Conservation (phyloP, 768 basidiomycete species). For the Psilocybe azurescens region DNA sequence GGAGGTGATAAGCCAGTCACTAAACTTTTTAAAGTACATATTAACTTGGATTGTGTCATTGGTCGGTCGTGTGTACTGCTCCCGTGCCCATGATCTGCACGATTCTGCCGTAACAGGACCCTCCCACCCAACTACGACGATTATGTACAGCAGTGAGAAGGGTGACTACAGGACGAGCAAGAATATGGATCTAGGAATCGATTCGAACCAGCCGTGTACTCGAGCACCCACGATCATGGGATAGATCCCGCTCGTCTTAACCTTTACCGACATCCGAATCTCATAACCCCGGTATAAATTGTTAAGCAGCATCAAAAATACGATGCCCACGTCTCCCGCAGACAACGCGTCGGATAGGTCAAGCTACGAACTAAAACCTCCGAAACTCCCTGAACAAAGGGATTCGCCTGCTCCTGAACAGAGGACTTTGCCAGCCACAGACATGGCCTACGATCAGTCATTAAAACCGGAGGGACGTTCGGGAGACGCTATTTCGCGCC, state of each 20-base stretch:
- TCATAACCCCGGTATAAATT: slow-evolving; percentile 10
- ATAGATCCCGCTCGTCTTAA: slow-evolving; percentile 15
- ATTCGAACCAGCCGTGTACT: neutral
- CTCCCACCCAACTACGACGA: neutral
- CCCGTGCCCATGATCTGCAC: neutral
- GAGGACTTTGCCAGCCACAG: neutral
- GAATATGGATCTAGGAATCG: neutral
- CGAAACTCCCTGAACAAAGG: neutral
- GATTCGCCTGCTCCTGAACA: neutral
- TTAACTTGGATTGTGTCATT: neutral
- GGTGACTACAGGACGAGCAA: neutral
- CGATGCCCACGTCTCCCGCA: slow-evolving; percentile 12
- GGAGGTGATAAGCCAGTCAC: neutral
- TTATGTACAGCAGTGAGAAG: neutral
- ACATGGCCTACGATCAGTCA: slow-evolving; percentile 18
- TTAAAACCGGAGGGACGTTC: slow-evolving; percentile 38
- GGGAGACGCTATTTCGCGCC: slow-evolving; percentile 42
- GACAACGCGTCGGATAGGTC: neutral
- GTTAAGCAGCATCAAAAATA: neutral
- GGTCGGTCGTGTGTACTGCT: neutral
- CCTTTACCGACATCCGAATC: slow-evolving; percentile 16
- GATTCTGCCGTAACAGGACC: neutral
- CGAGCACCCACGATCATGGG: slow-evolving; percentile 26
- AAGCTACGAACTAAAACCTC: slow-evolving; percentile 1
- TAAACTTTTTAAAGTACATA: too few relatives aligned